Base-by-base conservation (phyloP, 768 basidiomycete species). In the Auriscalpium orientale region DNA sequence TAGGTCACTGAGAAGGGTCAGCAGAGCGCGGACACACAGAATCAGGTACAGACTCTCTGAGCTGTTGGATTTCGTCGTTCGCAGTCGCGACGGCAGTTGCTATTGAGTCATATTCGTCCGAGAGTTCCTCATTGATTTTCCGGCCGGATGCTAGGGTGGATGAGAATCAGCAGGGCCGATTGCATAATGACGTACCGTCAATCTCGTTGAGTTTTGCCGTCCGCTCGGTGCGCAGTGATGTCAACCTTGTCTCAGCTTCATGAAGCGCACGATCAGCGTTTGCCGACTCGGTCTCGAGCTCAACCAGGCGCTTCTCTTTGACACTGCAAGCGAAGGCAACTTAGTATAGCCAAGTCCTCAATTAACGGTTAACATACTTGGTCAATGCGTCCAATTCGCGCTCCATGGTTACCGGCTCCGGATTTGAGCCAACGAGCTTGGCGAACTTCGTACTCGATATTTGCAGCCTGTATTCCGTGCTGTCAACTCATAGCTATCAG, bases 361-460 rank as follows among this genome's bases (percentile, higher is more conserved):
- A 6, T 44, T 15, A 36, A 18, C 20, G 1, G 33, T 49, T 33
- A 15, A 76, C 81, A 66, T 52, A 93, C 91, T 72, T 67, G 10
- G 76, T 68, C 8, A 82, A 65, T 16, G 76, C 74, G 21, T 86
- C 83, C 6, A 90, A 76, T 55, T 89, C 86, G 16, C 74, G 75
- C 61, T 95, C 93, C 74, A 95, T 87, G 1, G 77, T 82, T 9
- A 84, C 84, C 1, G 75, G 71, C 7, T 76, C 73, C 0, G 84
- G 74, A 40, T 87, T 81, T 44, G 70, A 71, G 13, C 83, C 84
- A n/a, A 85, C 72, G 10, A 90, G 66, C 57, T 85, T 82, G 40
- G 77, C 80, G 64, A 84, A 87, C 66, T 83, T 86, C 49, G 71
- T 68, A 46, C 79, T 81, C 50, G 79, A 79, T 48, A 78, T 67